phyloP scores from a whole-genome alignment of 208 protist genomes.

The Trypanosoma grayi region DNA sequence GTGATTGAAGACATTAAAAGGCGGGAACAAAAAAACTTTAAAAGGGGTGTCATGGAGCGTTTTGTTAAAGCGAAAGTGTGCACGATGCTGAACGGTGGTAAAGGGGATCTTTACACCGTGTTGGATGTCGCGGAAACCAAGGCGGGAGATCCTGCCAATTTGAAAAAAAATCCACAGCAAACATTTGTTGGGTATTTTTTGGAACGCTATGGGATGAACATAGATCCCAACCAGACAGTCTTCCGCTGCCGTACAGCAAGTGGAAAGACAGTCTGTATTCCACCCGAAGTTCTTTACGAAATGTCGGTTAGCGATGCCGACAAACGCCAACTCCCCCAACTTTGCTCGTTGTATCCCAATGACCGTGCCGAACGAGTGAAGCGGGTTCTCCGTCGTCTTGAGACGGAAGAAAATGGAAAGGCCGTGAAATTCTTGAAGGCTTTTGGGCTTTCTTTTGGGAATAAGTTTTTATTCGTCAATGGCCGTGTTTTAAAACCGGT shows the following conservation, averaged over 20 bases:
- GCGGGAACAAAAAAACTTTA: neutral
- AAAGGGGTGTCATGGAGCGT: neutral
- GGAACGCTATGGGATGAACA: conserved; percentile 3
- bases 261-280: conserved; percentile 10
- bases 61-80: conserved; percentile 20
- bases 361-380: conserved; percentile 32
- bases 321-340: conserved; percentile 29
- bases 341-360: conserved; percentile 57
- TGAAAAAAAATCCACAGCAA: conserved; percentile 18
- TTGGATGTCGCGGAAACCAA: conserved; percentile 6
- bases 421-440: conserved; percentile 27
- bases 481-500: conserved; percentile 38
- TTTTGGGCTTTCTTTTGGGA: conserved; percentile 40
- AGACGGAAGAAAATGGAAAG: conserved; percentile 5
- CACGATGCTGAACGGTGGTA: neutral
- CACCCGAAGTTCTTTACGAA: conserved; percentile 43
- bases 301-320: conserved; percentile 31
- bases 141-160: neutral
- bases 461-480: conserved; percentile 17
- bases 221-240: conserved; percentile 8
- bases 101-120: conserved; percentile 9
- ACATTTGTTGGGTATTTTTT: conserved; percentile 21
- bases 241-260: neutral
- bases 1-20: conserved; percentile 13
- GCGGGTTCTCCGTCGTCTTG: conserved; percentile 22